Evolutionary conservation across 164 flowering plant genomes (phyloP).

Genomic region (Vitis labrusca): DNA sequence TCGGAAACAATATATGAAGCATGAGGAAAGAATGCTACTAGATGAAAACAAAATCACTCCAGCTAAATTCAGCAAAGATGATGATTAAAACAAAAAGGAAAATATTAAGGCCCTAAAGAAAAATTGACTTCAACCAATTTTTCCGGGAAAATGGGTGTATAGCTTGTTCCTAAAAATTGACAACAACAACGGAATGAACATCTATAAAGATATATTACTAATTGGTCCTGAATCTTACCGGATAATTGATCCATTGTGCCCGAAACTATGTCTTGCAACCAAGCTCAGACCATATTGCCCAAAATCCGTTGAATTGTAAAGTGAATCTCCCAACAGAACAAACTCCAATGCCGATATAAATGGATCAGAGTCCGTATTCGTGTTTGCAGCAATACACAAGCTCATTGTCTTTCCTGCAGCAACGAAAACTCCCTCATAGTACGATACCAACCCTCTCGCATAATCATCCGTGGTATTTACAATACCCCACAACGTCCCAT

Average conservation of each 20-base stretch:
- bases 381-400: conserved; percentile 67
- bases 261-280: conserved; percentile 78
- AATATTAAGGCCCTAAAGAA: too few relatives aligned
- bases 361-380: conserved; percentile 70
- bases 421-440: conserved; percentile 79
- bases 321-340: conserved; percentile 49
- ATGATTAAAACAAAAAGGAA: too few relatives aligned
- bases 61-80: too few relatives aligned
- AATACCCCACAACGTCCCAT: conserved; percentile 79
- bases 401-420: conserved; percentile 73
- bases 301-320: conserved; percentile 87
- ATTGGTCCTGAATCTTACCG: conserved; percentile 38
- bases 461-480: conserved; percentile 89
- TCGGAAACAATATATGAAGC: too few relatives aligned
- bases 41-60: too few relatives aligned
- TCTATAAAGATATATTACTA: neutral
- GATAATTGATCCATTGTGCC: conserved; percentile 51
- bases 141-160: too few relatives aligned
- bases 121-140: too few relatives aligned
- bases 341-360: conserved; percentile 83
- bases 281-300: conserved; percentile 39
- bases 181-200: neutral
- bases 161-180: too few relatives aligned
- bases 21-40: too few relatives aligned
- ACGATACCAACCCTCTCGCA: conserved; percentile 36